Evolutionary conservation across 257 asterid species (phyloP).

Genomic region (Primulina eburnea): DNA sequence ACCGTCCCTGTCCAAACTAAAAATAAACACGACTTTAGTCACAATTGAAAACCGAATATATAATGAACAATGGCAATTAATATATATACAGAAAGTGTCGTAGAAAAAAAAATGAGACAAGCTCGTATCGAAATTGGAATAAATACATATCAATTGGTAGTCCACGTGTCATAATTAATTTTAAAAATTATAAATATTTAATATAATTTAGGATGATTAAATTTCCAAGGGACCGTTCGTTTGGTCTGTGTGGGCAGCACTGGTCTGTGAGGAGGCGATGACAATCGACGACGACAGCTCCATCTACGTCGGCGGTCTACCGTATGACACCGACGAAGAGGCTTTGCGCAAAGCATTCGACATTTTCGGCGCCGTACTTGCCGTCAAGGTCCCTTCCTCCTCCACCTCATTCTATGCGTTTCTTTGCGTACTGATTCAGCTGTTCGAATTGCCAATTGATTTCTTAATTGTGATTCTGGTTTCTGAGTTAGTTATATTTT

Average conservation of each 20-base stretch:
- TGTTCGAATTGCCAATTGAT: not conserved
- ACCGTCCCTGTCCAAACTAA: too few relatives aligned
- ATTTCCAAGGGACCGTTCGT: too few relatives aligned
- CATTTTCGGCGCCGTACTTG: constrained; percentile 55
- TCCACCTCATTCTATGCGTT: not conserved
- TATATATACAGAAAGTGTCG: too few relatives aligned
- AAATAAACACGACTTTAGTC: too few relatives aligned
- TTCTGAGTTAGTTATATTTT: not conserved
- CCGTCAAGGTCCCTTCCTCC: constrained; percentile 55
- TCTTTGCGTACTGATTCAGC: not conserved
- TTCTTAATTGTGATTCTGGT: constrained; percentile 4
- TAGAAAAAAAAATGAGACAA: too few relatives aligned
- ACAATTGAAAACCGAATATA: too few relatives aligned
- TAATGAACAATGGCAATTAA: too few relatives aligned
- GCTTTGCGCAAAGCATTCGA: constrained; percentile 54
- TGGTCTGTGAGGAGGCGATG: constrained; percentile 35
- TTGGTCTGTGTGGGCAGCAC: not conserved
- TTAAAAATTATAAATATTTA: too few relatives aligned
- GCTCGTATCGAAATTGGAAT: too few relatives aligned
- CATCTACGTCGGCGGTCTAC: constrained; percentile 72
- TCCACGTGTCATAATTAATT: too few relatives aligned
- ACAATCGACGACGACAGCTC: constrained; percentile 68
- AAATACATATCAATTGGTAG: too few relatives aligned
- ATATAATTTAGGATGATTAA: too few relatives aligned
- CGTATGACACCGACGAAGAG: constrained; percentile 66